Evolutionary conservation across 2,329 filamentous ascomycete species (phyloP).

Genomic region (Blastomyces parvus): DNA sequence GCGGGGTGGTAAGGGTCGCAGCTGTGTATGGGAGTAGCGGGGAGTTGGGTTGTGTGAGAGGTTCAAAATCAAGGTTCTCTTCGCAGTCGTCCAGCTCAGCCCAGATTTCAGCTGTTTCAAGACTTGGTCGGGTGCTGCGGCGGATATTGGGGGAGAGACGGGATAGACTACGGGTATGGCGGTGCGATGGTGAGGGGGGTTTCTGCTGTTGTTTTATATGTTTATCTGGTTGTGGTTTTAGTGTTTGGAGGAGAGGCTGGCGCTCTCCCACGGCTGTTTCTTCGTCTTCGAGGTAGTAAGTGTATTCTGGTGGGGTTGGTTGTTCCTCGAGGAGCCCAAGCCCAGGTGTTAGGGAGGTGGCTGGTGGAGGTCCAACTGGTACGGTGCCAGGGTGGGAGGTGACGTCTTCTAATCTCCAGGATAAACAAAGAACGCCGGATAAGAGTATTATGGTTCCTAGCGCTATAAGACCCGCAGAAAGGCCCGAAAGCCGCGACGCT

Average conservation of each 20-base stretch:
- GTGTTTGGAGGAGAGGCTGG: conserved; percentile 30
- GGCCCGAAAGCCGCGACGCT: conserved; percentile 62
- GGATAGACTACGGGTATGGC: conserved; percentile 29
- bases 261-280: conserved; percentile 33
- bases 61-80: conserved; percentile 18
- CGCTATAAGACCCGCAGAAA: conserved; percentile 64
- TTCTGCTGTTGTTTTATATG: neutral
- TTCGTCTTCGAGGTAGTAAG: conserved; percentile 26
- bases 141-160: conserved; percentile 26
- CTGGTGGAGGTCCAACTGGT: conserved; percentile 47
- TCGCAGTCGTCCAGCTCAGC: conserved; percentile 72
- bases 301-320: conserved; percentile 20
- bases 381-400: conserved; percentile 27
- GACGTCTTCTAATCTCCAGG: conserved; percentile 79
- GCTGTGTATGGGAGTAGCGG: conserved; percentile 2
- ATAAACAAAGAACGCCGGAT: conserved; percentile 78
- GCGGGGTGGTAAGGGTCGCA: neutral
- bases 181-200: conserved; percentile 21
- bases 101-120: conserved; percentile 74
- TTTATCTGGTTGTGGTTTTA: conserved; percentile 17
- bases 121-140: conserved; percentile 45
- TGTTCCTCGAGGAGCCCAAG: conserved; percentile 64
- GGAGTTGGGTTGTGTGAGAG: conserved; percentile 8
- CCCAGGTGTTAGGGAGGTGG: conserved; percentile 69
- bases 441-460: conserved; percentile 80